Percentiles rank a stretch among this genome's conserved stretches.
Evolutionary conservation across 495 filamentous ascomycete species (phyloP).

Genomic region (Penicillium lividum): DNA sequence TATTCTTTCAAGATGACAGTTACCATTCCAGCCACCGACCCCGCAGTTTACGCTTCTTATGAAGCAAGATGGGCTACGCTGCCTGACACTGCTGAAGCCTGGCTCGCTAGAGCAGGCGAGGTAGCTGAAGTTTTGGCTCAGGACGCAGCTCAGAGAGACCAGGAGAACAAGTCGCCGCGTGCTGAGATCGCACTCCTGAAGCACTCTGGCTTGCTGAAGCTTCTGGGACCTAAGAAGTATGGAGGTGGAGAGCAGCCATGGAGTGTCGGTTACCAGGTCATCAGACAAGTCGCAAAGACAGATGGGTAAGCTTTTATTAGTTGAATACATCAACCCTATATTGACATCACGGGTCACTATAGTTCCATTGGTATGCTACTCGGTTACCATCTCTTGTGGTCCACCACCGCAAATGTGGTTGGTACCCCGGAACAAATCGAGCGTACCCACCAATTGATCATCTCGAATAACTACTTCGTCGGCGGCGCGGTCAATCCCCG

Average conservation of each 20-base stretch:
- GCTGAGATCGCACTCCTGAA: conserved; percentile 60
- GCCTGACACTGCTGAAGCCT: conserved; percentile 45
- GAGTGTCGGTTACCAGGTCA: conserved; percentile 56
- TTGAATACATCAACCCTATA: background rate
- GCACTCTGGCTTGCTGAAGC: conserved; percentile 54
- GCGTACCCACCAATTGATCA: conserved; percentile 52
- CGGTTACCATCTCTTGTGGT: conserved; percentile 64
- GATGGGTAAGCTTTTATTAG: conserved; percentile 44
- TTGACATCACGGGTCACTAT: background rate
- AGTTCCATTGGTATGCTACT: conserved; percentile 59
- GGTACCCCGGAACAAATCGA: conserved; percentile 57
- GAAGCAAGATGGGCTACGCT: conserved; percentile 46
- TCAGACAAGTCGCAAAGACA: conserved; percentile 58
- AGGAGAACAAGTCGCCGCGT: conserved; percentile 55
- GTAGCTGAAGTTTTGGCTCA: conserved; percentile 53
- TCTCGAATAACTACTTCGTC: conserved; percentile 60
- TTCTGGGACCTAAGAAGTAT: conserved; percentile 54
- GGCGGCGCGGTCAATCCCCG: conserved; percentile 66
- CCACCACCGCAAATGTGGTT: conserved; percentile 55
- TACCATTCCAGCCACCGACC: conserved; percentile 43
- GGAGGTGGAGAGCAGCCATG: conserved; percentile 60
- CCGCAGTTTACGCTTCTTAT: conserved; percentile 50
- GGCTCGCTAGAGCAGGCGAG: conserved; percentile 53
- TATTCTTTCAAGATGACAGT: background rate
- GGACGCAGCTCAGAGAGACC: conserved; percentile 54